Base-by-base conservation (phyloP, 768 basidiomycete species). In the Macrolepiota fuliginosa region DNA sequence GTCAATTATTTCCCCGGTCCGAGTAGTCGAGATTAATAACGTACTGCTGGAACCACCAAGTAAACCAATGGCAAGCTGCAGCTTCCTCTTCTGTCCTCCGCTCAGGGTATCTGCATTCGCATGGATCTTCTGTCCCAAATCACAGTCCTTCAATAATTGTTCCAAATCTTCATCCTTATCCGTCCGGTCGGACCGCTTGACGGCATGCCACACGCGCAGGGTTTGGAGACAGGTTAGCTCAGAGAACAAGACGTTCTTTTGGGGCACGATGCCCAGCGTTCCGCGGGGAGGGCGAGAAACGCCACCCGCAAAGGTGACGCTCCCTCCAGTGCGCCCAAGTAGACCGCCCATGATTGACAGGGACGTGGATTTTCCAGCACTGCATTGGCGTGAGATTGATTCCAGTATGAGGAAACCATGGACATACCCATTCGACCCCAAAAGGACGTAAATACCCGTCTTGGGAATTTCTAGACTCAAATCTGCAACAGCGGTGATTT, bases 171-270 rank as follows among this genome's bases (percentile, higher is more conserved):
- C 86, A 19, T 83, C 75, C 11, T 66, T 71, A 12, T 71, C 68
- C 1, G 80, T 76, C 64, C 73, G 71, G 4, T 74, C 68, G n/a
- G 83, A 83, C 72, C 80, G 79, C 69, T 93, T 93, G 65, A 92
- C 81, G 6, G 87, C 87, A 49, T 74, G 78, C 90, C 90, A 92
- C 32, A 92, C 81, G 1, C 79, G 77, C 15, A 92, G 74, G 1
- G 89, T 91, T 73, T 93, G 88, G 52, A 85, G 76, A 69, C 90
- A 92, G 1, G 86, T 81, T 19, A 93, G 74, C 57, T 92, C 90
- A 0, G 89, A 83, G 69, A 92, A 90, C 2, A 93, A 77, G 4
- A 93, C 90, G 66, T 93, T 92, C 75, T 90, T 91, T 74, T 92
- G 91, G 0, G 90, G 89, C 0, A 91, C 90, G 61, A 93, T 87